These are phyloP conservation scores for Microbotryum violaceum DNA, from an alignment of 1,284 basidiomycete genomes.

Conservation along the genomic window DNA sequence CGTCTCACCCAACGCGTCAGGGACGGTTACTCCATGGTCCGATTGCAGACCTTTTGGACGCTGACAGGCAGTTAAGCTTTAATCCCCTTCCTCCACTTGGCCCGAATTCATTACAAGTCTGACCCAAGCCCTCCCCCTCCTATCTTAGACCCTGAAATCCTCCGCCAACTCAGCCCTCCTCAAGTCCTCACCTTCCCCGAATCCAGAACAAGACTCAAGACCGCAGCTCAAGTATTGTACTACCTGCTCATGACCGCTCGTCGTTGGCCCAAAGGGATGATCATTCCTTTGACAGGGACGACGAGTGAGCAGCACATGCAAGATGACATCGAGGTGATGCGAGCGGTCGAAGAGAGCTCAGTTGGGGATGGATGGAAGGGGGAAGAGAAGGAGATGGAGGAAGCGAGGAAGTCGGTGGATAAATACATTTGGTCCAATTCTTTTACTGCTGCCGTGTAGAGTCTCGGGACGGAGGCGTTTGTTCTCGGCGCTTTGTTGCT, in stretches of 20 bases:
- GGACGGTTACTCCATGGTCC: background rate
- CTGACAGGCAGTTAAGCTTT: conserved; percentile 63
- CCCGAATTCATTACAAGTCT: conserved; percentile 32
- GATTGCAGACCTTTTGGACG: conserved; percentile 71
- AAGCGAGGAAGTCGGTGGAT: too few relatives aligned
- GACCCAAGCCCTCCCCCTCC: conserved; percentile 34
- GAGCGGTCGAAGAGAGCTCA: conserved; percentile 41
- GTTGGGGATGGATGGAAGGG: too few relatives aligned
- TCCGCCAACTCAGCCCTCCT: background rate
- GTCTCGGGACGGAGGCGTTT: too few relatives aligned
- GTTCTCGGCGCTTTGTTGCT: too few relatives aligned
- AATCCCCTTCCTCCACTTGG: conserved; percentile 49
- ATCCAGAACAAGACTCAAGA: too few relatives aligned
- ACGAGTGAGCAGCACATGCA: conserved; percentile 56
- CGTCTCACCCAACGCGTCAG: conserved; percentile 3
- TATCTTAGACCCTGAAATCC: background rate
- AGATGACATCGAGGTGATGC: conserved; percentile 51
- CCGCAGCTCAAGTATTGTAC: conserved; percentile 59
- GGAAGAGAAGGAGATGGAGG: too few relatives aligned
- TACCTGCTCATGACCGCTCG: conserved; percentile 52
- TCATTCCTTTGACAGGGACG: conserved; percentile 59
- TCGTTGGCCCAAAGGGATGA: conserved; percentile 44
- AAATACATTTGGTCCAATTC: too few relatives aligned
- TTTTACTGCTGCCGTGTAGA: too few relatives aligned
- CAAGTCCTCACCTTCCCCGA: too few relatives aligned